phyloP scores from a whole-genome alignment of 345 rosid genomes.

The Clausena lansium region DNA sequence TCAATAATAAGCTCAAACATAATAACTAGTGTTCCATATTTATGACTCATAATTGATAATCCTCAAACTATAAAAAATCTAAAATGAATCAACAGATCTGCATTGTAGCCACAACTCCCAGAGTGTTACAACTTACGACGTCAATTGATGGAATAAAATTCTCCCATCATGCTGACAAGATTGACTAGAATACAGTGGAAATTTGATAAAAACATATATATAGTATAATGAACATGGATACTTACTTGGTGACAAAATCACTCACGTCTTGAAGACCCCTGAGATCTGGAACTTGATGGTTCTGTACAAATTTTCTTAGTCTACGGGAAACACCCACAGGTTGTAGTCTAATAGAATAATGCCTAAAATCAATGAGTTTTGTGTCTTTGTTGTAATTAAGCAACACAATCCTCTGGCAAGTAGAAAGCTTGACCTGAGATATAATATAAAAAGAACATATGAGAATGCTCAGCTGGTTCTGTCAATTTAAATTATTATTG shows the following conservation, averaged over 20 bases:
- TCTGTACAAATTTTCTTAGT: conserved; percentile 88
- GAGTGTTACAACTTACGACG: background rate
- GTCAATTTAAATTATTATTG: conserved; percentile 7
- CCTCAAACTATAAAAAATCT: background rate
- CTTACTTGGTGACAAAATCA: conserved; percentile 88
- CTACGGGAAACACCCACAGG: conserved; percentile 93
- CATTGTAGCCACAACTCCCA: background rate
- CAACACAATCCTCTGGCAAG: conserved; percentile 92
- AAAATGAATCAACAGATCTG: background rate
- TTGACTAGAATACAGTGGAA: background rate
- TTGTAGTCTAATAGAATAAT: conserved; percentile 89
- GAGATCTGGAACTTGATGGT: conserved; percentile 87
- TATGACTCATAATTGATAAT: background rate
- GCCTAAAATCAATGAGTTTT: conserved; percentile 84
- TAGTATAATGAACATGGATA: background rate
- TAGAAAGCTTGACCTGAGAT: conserved; percentile 85
- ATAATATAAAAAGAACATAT: conserved; percentile 24
- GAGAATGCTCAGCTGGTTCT: conserved; percentile 10
- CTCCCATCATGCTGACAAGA: background rate
- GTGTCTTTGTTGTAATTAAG: conserved; percentile 90
- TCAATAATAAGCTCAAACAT: background rate
- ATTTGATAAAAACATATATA: background rate
- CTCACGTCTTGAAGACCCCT: conserved; percentile 91
- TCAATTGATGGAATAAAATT: background rate
- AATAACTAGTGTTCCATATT: background rate